Base-by-base conservation (phyloP, 495 filamentous ascomycete genomes). In the Lasiosphaeria hispida region DNA sequence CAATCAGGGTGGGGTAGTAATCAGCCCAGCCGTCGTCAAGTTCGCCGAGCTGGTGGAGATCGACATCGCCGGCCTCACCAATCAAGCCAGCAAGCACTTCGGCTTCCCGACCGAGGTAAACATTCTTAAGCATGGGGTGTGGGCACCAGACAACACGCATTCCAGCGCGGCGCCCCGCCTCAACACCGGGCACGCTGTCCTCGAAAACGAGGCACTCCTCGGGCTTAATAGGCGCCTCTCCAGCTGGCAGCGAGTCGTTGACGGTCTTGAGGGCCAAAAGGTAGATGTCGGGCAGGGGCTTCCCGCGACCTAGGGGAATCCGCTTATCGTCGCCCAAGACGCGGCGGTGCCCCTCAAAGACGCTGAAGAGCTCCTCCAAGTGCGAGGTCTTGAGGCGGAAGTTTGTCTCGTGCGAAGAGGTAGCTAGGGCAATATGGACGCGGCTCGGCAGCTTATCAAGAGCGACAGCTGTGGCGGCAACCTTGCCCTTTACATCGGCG, bases 141-240 rank as follows among this genome's bases (percentile, higher is more conserved):
- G 94, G 94, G 60, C 85, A 86, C 94, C 94, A 99, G 1, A 96
- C 77, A 8, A 96, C 94, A 59, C 91, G 82, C 95, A 97, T 97
- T 0, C 95, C 95, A 0, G 95, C 94, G 55, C 94, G 82, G 34
- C 94, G 76, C 10, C 91, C 94, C 9, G 92, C 84, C 75, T 99
- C 94, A 0, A 96, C 91, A 0, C 94, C 94, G 0, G 91, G 90
- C 3, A 97, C 92, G 19, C 85, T 86, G 70, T 99, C 94, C 71
- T 99, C 94, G 66, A 99, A 97, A 0, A 99, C 94, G 8, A 99
- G 77, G 71, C 93, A 97, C 69, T 99, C 94, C 62, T 87, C 87
- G 0, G 92, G 90, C 47, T 63, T 77, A 41, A 99, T 86, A 60
- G 87, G 84, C 35, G 73, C 69, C 66, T 92, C 85, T 0, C 84